Evolutionary conservation across 345 rosid species (phyloP), one percentile per base, ranked within the genome.

Genomic region (Stellera chamaejasme): DNA sequence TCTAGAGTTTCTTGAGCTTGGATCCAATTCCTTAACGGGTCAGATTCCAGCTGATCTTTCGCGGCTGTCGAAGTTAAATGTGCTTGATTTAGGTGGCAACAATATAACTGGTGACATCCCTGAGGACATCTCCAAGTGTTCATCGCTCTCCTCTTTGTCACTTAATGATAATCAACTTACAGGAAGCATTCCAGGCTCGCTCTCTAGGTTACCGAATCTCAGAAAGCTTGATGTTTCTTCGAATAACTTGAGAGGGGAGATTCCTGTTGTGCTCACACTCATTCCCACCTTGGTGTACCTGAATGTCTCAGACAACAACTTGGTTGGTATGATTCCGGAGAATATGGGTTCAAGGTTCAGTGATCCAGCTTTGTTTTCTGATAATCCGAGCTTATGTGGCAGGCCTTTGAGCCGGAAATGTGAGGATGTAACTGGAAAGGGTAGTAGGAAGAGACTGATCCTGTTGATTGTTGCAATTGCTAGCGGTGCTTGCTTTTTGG

Each of bases 1-100:
- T 67, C 94, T 93, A 56, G 83, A 86, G 75, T 77, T 71, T 68
- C 91, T 93, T 2, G 84, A 93, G 66, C 74, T 93, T 48, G 71
- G 76, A 27, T 84, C 80, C 0, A 86, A 93, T 69, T 52, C 61
- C 56, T 51, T 93, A 15, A 73, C 58, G 11, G 99, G 94, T 64
- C 71, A 50, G 42, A 75, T 93, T 72, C 96, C 99, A 4, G 73
- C 62, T 66, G 94, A 84, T 69, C 63, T 93, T 52, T 86, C 88
- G 25, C 83, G 60, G 45, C 66, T 89, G 50, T 62, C 78, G 2
- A 72, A 36, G 49, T 58, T 93, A 70, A 68, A 73, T 45, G 75
- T 72, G 63, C 86, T 93, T 32, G 81, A 93, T 75, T 61, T 93
- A 71, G 75, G 94, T 58, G 52, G 69, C 52, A 84, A 93, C 77